Evolutionary conservation across 2,329 filamentous ascomycete species (phyloP), one percentile per base, ranked within the genome.

Genomic region (Aspergillus pseudoterreus): DNA sequence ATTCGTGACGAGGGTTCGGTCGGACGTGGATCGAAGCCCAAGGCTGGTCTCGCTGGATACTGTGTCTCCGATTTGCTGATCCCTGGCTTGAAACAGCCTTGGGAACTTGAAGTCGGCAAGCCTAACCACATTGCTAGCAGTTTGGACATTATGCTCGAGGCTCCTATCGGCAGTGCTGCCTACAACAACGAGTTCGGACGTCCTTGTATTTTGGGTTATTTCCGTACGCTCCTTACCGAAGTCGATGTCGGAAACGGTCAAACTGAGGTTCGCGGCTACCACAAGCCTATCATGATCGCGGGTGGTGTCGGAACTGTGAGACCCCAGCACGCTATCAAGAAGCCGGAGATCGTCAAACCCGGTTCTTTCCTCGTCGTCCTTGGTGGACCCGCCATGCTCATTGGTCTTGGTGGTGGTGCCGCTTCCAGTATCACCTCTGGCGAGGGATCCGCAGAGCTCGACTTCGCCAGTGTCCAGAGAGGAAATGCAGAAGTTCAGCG

Each of bases 161-260:
- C 91, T 0, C 94, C 94, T 0, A 94, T 99, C 61, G 94, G 94
- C 33, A 94, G 89, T 63, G 94, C 94, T 46, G 85, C 90, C 17
- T 97, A 95, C 78, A 97, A 97, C 78, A 99, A 99, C 67, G 94
- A 96, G 66, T 99, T 97, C 64, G 94, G 94, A 22, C 83, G 94
- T 35, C 92, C 94, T 33, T 91, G 87, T 65, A 86, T 95, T 11
- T 82, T 87, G 2, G 94, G 94, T 19, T 92, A 91, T 67, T 99
- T 99, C 78, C 82, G 92, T 54, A 99, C 94, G 1, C 80, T 99
- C 35, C 83, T 95, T 27, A 88, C 86, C 41, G 80, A 84, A 51
- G 79, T 88, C 27, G 77, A 81, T 22, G 71, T 80, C n/a, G 79
- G 77, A 42, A 78, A 82, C 50, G 82, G 82, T 38, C 77, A 81